Conservation (phyloP, 208 protist genomes). For the Wallacemonas sp. region DNA sequence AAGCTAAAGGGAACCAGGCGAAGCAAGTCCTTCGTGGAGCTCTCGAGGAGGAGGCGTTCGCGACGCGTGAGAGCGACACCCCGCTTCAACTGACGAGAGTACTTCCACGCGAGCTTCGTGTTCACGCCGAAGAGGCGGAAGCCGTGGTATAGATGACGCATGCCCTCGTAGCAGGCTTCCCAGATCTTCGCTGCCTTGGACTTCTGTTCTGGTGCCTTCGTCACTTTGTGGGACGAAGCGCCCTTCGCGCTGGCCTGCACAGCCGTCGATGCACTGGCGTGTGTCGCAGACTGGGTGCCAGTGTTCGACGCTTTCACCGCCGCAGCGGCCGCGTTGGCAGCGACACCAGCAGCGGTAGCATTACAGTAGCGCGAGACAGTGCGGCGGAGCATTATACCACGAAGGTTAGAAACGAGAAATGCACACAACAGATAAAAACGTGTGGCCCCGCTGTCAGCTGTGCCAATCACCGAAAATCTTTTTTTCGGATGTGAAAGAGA, state of each 20-base stretch:
- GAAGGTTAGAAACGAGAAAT: too few relatives aligned
- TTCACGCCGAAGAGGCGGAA: conserved; percentile 90
- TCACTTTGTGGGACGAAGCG: background rate
- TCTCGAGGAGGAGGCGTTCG: conserved; percentile 88
- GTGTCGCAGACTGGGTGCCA: background rate
- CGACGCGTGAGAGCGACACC: conserved; percentile 85
- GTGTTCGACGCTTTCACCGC: background rate
- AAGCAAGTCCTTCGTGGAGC: conserved; percentile 93
- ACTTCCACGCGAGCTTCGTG: conserved; percentile 84
- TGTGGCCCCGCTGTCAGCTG: too few relatives aligned
- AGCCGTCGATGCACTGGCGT: background rate
- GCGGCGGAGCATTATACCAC: conserved; percentile 45
- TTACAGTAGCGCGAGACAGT: conserved; percentile 29
- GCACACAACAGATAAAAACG: too few relatives aligned
- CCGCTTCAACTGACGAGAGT: conserved; percentile 79
- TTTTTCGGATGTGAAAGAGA: too few relatives aligned
- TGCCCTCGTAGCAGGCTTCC: conserved; percentile 43
- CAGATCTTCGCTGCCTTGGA: conserved; percentile 36
- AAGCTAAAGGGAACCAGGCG: conserved; percentile 97
- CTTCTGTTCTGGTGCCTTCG: conserved; percentile 10
- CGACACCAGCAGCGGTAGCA: conserved; percentile 7
- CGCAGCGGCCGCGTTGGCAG: background rate
- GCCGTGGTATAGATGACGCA: conserved; percentile 87
- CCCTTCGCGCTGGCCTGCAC: background rate
- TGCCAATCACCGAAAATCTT: too few relatives aligned